Evolutionary conservation across 140 eudicot genomes (phyloP), one percentile per base, ranked within the genome.

Genomic region (Oenanthe javanica): DNA sequence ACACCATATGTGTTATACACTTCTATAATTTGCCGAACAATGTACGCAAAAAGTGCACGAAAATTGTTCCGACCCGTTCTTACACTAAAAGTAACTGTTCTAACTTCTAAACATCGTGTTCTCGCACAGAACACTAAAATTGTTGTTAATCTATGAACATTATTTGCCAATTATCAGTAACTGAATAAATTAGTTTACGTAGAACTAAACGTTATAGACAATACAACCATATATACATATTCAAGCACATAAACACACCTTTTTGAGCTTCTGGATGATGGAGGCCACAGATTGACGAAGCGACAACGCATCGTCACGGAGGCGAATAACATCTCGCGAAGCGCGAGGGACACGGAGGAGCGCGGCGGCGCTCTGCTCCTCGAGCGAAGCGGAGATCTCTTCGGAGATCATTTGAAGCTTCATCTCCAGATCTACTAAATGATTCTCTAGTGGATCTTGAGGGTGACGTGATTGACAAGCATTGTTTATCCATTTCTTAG

Each of bases 281-380:
- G 93, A 84, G 49, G 93, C 91, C 75, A 93, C 96, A 55, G 96
- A 88, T 36, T 92, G 89, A 70, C 98, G 98, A 43, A 96, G 97
- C 14, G 97, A 89, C 45, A 89, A 73, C 18, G 99, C 99, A 84
- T 93, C 98, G 47, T 96, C 99, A 2, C 97, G 97, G 78, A 96
- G 89, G 79, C 97, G 96, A 79, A 93, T 81, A 80, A 89, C 93
- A 63, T 96, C 98, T 47, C 99, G 98, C 7, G 91, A 87, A 78
- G 98, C 98, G 47, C 99, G 97, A 21, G 99, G 99, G 71, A 96
- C 98, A 21, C 99, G 99, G 84, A 93, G 93, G 84, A 96, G 87
- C 38, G 98, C 92, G 72, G 97, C 92, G 79, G 99, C 81, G 88
- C 99, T 96, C 84, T 96, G 99, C 79, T 96, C 99, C 81, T 96